Evolutionary conservation across 306 rosid genomes (phyloP), one percentile per base, ranked within the genome.

Genomic region (Fragaria nilgerrensis): DNA sequence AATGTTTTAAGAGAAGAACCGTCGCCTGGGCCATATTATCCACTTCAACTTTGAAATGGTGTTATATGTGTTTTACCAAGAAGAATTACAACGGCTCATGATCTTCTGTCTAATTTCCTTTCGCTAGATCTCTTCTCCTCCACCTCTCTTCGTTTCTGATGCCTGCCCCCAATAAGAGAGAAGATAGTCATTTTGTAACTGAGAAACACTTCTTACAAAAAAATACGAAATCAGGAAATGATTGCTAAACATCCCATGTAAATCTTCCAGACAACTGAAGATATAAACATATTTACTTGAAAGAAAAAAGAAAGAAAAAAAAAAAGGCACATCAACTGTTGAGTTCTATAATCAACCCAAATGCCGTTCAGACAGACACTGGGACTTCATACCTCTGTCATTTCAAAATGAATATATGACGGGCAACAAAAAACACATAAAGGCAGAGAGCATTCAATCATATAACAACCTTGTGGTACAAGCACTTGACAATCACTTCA

Each of bases 91-190:
- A 82, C 19, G 72, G 80, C 75, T 88, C 87, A 96, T 1, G 98
- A 91, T 86, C 94, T 87, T 82, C 93, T 91, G 66, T 91, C 94
- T 32, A 86, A 74, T 82, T 88, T 96, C 78, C 89, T 92, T 68
- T 86, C 93, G 27, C 84, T 83, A 17, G 98, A 96, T 79, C 90
- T 90, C 83, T 80, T 92, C 83, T 89, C 99, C 85, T 95, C 99
- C 52, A 91, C 97, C 84, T 92, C 97, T 77, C 97, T 88, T 78
- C 94, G 88, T 80, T 88, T 59, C 44, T 74, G 78, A 55, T 61
- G 56, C 44, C 78, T 74, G 78, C 78, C 58, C 58, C 61, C 15
- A 43, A 59, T 55, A 15, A 2, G 9, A 43, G 58, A 34, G 36
- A 32, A 32, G n/a, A n/a, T n/a, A n/a, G n/a, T n/a, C n/a, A n/a